Base-by-base conservation (phyloP, 2,329 filamentous ascomycete genomes). In the Zopfia rhizophila region DNA sequence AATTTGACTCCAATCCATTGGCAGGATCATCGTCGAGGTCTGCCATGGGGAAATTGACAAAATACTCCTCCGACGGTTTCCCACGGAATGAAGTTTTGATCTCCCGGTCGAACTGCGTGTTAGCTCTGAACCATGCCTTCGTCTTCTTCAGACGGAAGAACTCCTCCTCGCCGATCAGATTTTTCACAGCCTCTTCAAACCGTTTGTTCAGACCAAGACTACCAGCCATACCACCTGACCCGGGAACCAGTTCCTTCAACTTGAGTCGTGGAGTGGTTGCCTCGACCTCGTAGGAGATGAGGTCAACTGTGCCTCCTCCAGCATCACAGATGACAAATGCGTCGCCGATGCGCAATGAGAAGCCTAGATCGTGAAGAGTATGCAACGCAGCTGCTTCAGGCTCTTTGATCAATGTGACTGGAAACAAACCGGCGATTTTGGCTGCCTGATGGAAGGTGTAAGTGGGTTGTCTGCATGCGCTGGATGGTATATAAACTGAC, bases 261-360 rank as follows among this genome's bases (percentile, higher is more conserved):
- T 44, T 18, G 7, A 37, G 18, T n/a, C n/a, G n/a, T 10, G 31
- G 40, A 29, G n/a, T 14, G 0, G 45, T 61, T 0, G 61, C 61
- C 0, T 58, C 4, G 2, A 59, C 41, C 0, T 37, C 13, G 23
- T 69, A 68, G 0, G 66, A 56, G 7, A 66, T 60, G 10, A 66
- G 17, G n/a, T 69, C 65, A 0, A 65, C 60, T 0, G 61, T 68
- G 0, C 66, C 66, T 0, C 66, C 65, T 0, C 65, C 65, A 55
- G 65, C 62, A 11, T 68, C 66, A 17, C 63, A 68, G 0, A 68
- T 28, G 0, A 63, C 48, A 41, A 68, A 68, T 0, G 56, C 55
- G 17, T 67, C 58, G 4, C 43, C 51, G 0, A 58, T n/a, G n/a
- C n/a, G n/a, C n/a, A n/a, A n/a, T n/a, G 32, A n/a, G n/a, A n/a